Evolutionary conservation across 2,329 filamentous ascomycete genomes (phyloP).

Genomic region (Teratosphaeria gauchensis): DNA sequence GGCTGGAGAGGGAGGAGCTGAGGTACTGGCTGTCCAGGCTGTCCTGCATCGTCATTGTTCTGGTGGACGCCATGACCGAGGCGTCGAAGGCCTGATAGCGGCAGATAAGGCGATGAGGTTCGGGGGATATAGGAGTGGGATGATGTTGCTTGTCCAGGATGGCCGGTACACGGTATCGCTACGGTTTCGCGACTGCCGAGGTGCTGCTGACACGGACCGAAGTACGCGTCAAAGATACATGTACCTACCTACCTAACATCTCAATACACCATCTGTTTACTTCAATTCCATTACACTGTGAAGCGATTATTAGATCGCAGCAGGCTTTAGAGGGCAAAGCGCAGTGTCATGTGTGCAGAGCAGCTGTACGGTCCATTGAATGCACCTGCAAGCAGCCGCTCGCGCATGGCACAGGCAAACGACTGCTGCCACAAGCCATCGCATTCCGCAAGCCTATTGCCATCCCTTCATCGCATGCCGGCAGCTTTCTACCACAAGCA

Average conservation of each 20-base stretch:
- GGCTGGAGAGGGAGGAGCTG: slow-evolving; percentile 60
- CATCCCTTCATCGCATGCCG: background rate
- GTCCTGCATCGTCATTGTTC: slow-evolving; percentile 40
- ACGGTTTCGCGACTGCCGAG: background rate
- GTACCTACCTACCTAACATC: too few species aligned
- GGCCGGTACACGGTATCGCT: background rate
- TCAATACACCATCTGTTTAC: background rate
- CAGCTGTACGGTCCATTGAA: background rate
- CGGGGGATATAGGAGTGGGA: background rate
- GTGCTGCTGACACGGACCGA: background rate
- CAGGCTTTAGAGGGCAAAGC: background rate
- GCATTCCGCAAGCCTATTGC: background rate
- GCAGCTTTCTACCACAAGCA: background rate
- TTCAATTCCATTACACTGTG: background rate
- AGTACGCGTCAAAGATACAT: background rate
- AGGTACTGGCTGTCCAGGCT: slow-evolving; percentile 47
- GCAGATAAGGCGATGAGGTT: background rate
- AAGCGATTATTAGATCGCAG: background rate
- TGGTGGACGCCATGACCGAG: slow-evolving; percentile 19
- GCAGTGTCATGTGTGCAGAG: background rate
- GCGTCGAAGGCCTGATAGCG: too few species aligned
- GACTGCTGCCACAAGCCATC: background rate
- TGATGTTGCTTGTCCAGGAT: background rate
- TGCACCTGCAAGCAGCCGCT: background rate
- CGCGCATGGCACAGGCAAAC: background rate